Evolutionary conservation across 148 eudicot genomes (phyloP), one percentile per base, ranked within the genome.

Genomic region (Arbutus unedo): DNA sequence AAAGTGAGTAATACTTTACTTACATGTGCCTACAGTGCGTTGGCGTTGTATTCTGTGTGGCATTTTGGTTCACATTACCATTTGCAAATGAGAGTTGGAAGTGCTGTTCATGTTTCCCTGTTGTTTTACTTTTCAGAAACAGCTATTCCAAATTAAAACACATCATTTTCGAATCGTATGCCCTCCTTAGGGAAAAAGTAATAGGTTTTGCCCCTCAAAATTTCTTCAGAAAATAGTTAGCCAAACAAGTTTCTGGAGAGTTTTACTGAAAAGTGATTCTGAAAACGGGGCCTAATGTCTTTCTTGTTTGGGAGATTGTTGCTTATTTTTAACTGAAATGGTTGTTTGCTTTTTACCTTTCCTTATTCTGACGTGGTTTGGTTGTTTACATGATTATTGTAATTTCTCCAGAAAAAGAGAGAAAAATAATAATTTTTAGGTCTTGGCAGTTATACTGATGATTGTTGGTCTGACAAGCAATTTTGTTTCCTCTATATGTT

Each of bases 301-400:
- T 53, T 53, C 15, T 53, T 18, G n/a, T 59, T 76, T 82, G 45
- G 55, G 49, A 62, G 45, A 60, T 62, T 79, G 57, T 50, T 47
- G 11, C 19, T 41, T 59, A 41, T 25, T 77, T 25, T 77, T 68
- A 23, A 68, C 59, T 31, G 67, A 25, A 78, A 70, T 83, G 59
- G 78, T 31, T 53, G 78, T 76, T 50, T 51, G 14, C 78, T 50
- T 76, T 76, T 76, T 50, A 23, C 59, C 59, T 51, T 51, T 78
- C 10, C 41, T 23, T 38, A 1, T 54, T 55, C 71, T 64, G 13
- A 50, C 21, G 4, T 70, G 76, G 38, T 83, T 54, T 78, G 23
- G 81, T 51, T 70, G 66, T 67, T 82, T 50, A 15, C 56, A 77
- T 78, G 81, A 70, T 73, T 83, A 9, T 82, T 64, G 51, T n/a